Percentiles rank a stretch among this genome's conserved stretches.
phyloP scores from a whole-genome alignment of 768 basidiomycete genomes.

The Chalciporus piperatus region DNA sequence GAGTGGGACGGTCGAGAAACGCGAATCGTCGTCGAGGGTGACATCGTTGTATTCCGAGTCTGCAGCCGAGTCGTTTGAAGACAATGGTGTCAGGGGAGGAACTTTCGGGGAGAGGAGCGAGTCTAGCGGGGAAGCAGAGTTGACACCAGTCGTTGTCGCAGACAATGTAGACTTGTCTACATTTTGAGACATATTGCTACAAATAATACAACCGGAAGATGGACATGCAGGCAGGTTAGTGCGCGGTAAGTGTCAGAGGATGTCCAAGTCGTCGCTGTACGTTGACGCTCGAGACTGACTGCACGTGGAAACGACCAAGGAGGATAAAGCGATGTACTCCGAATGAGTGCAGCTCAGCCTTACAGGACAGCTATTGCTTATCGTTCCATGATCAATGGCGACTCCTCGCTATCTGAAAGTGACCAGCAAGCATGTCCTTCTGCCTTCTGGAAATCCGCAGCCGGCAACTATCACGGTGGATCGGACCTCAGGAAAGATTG shows the following conservation, averaged over 20 bases:
- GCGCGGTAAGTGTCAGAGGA: no score
- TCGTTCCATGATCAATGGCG: no score
- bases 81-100: conserved; percentile 27
- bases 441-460: conserved; percentile 47
- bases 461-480: conserved; percentile 70
- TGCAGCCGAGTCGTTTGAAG: conserved; percentile 43
- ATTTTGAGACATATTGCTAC: conserved; percentile 17
- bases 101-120: conserved; percentile 51
- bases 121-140: conserved; percentile 35
- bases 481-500: conserved; percentile 56
- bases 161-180: conserved; percentile 11
- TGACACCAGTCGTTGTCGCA: conserved; percentile 6
- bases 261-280: no score
- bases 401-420: conserved; percentile 36
- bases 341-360: no score
- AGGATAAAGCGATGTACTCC: no score
- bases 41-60: conserved; percentile 68
- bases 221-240: conserved; percentile 5
- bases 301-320: no score
- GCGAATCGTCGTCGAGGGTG: conserved; percentile 41
- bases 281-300: no score
- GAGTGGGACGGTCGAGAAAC: conserved; percentile 52
- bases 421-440: conserved; percentile 54
- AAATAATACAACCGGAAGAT: conserved; percentile 1
- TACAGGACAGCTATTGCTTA: no score